Base-by-base conservation (phyloP, 805 yeast genomes). In the Torulaspora microellipsoides region DNA sequence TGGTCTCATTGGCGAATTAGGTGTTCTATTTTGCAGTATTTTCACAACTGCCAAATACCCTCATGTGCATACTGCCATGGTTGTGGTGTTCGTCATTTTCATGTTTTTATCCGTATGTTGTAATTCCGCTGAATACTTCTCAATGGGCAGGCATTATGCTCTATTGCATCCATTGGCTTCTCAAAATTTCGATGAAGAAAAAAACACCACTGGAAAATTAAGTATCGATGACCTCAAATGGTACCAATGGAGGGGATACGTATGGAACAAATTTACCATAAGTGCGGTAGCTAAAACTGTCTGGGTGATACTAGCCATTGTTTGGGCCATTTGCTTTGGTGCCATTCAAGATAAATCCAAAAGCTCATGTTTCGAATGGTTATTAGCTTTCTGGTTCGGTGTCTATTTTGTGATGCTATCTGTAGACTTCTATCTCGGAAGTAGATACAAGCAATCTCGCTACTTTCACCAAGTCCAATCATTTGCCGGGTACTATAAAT, bases 321-420 rank as follows among this genome's bases (percentile, higher is more conserved):
- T 69, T 0, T 73, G 85, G 58, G 95, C 91, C 2, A 64, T 83
- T 20, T 72, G 77, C 27, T 91, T 87, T 51, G 88, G 78, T n/a
- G 71, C 63, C 3, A 58, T 66, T 39, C 55, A 66, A 7, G 56
- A 66, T 31, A 69, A 74, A 49, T 75, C 75, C 3, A 68, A 73
- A 27, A 72, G 81, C 32, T 89, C 89, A 0, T 68, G 72, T 15
- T 78, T 84, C 59, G 98, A 91, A 65, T 91, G 98, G 98, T 59
- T 81, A 3, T 65, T 90, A 34, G 81, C 91, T n/a, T 90, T 81
- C 65, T 81, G 86, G 80, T 90, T 85, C 59, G 93, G 95, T 3
- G 55, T 82, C 28, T 70, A 85, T 47, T 76, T 82, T 51, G 58
- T 82, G 3, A 66, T 81, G 44, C 71, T 90, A 62, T 68, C 84